phyloP scores from a whole-genome alignment of 2,329 filamentous ascomycete species.

The Calycina marina region DNA sequence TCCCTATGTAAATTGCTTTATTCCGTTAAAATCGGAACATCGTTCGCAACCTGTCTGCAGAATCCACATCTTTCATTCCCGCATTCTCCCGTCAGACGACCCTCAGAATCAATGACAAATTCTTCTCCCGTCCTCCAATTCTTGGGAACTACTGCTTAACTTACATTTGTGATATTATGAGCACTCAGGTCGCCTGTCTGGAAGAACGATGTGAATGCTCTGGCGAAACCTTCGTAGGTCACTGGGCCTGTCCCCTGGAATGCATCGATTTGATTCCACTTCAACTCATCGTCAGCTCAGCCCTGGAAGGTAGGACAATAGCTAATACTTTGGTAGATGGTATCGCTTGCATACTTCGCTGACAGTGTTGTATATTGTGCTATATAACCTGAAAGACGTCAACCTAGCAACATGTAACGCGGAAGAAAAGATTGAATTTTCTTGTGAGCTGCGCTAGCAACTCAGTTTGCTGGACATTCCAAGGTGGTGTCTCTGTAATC shows the following conservation, averaged over 20 bases:
- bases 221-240: constrained; percentile 40
- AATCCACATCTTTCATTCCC: constrained; percentile 32
- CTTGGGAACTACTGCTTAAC: constrained; percentile 30
- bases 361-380: constrained; percentile 45
- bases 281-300: not conserved
- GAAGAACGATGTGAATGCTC: constrained; percentile 46
- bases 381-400: constrained; percentile 31
- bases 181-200: constrained; percentile 42
- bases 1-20: too few species aligned
- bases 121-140: constrained; percentile 25
- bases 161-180: constrained; percentile 34
- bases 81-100: constrained; percentile 28
- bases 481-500: constrained; percentile 45
- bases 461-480: constrained; percentile 45
- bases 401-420: too few species aligned
- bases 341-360: constrained; percentile 43
- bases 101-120: constrained; percentile 33
- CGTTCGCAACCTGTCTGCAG: constrained; percentile 32
- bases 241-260: constrained; percentile 36
- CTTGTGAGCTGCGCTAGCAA: constrained; percentile 28
- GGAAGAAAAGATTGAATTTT: too few species aligned
- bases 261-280: constrained; percentile 42
- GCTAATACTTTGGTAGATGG: constrained; percentile 31
- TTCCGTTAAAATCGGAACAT: constrained; percentile 36
- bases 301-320: not conserved